Evolutionary conservation across 306 rosid genomes (phyloP), one percentile per base, ranked within the genome.

Genomic region (Hylodesmum podocarpum): DNA sequence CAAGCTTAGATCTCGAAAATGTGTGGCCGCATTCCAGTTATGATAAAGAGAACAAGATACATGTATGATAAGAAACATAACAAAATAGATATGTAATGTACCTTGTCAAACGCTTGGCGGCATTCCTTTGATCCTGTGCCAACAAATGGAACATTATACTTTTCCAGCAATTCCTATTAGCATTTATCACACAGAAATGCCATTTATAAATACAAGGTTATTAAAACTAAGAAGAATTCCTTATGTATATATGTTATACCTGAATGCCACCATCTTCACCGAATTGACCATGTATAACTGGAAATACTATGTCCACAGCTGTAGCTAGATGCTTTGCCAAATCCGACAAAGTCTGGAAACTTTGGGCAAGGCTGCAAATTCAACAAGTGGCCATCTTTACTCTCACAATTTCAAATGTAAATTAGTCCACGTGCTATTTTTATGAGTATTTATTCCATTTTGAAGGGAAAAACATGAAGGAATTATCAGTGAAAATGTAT

Each of bases 211-310:
- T 50, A 36, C 24, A 61, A 25, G 15, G 64, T 72, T 63, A 43
- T 39, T 40, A 53, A 8, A 31, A 4, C 44, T 74, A 36, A 37
- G 21, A 83, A 29, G 40, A 44, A 58, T 77, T 50, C 80, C 33
- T 8, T 68, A 21, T 62, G 41, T 62, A 51, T 29, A 51, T 51
- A 57, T 69, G 15, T 76, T 21, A 22, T 57, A 94, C 98, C 98
- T 94, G 98, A 87, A 94, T 85, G 72, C 89, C 91, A 49, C 98
- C 98, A 85, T 94, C 97, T 90, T 94, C 98, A 22, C 98, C 97
- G 83, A 90, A 94, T 63, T 81, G 82, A 76, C 98, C 98, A 54
- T 94, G 98, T 79, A 94, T 94, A 81, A 92, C 97, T 9, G 97
- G 97, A 86, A 94, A 94, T 36, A 89, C 98, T 77, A 90, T 80